Conservation (phyloP, 495 filamentous ascomycete species). For the Neurospora sp. region DNA sequence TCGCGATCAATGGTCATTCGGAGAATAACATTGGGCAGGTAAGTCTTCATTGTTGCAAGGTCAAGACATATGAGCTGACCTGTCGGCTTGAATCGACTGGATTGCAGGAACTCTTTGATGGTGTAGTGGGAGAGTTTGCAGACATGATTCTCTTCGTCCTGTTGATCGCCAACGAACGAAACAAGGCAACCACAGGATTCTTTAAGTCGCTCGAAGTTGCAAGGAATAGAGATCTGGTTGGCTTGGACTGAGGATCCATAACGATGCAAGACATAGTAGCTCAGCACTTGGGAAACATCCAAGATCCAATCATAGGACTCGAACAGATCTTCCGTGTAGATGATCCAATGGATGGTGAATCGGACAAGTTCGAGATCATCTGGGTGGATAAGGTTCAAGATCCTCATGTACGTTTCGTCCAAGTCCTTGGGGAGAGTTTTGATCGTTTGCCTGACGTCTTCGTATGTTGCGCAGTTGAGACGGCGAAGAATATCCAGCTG, state of each 20-base stretch:
- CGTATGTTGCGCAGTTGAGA: neutral
- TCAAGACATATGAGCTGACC: neutral
- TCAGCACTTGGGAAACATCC: neutral
- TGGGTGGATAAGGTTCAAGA: constrained; percentile 18
- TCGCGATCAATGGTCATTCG: neutral
- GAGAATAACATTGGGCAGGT: neutral
- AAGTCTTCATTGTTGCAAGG: neutral
- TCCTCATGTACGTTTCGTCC: constrained; percentile 31
- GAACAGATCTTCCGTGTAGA: too few species aligned
- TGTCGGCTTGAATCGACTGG: neutral
- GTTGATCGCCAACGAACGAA: neutral
- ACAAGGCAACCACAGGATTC: neutral
- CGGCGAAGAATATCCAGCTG: constrained; percentile 31
- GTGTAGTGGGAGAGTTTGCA: neutral
- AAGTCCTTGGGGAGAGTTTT: constrained; percentile 25
- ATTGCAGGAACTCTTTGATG: neutral
- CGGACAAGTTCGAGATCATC: constrained; percentile 18
- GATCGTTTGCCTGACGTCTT: constrained; percentile 18
- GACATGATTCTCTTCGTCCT: neutral
- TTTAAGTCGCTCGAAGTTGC: neutral
- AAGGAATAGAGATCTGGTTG: neutral
- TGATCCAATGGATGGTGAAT: constrained; percentile 1
- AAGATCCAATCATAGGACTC: too few species aligned
- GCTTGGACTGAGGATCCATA: neutral
- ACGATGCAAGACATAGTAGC: neutral